A percentile compares a stretch with the other conserved stretches of the same genome.
phyloP scores from a whole-genome alignment of 495 filamentous ascomycete species.

The Recurvomyces mirabilis region DNA sequence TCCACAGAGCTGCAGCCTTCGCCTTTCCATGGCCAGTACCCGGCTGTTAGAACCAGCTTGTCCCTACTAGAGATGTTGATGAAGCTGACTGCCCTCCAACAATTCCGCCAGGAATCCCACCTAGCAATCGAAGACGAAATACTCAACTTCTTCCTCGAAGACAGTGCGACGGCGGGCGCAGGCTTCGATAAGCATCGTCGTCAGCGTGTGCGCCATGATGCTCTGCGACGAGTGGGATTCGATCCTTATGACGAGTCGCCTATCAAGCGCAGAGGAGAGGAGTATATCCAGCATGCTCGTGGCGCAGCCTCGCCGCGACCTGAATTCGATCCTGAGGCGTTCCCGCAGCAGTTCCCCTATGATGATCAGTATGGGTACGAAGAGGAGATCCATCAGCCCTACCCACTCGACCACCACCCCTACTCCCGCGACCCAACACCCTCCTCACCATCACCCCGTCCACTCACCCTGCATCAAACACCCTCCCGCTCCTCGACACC shows the following conservation, averaged over 20 bases:
- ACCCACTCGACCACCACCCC: neutral
- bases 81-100: conserved; percentile 84
- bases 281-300: conserved; percentile 23
- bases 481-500: conserved; percentile 10
- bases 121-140: conserved; percentile 91
- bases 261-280: conserved; percentile 53
- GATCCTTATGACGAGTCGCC: conserved; percentile 71
- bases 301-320: conserved; percentile 5
- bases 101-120: conserved; percentile 90
- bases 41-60: conserved; percentile 63
- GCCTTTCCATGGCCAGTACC: conserved; percentile 30
- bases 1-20: conserved; percentile 16
- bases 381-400: neutral
- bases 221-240: conserved; percentile 73
- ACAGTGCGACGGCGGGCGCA: conserved; percentile 61
- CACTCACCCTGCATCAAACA: conserved; percentile 4
- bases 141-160: conserved; percentile 85
- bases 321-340: neutral
- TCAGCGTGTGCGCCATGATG: conserved; percentile 57
- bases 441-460: conserved; percentile 5
- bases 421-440: neutral
- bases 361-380: conserved; percentile 7
- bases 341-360: neutral
- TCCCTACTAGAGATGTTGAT: conserved; percentile 91
- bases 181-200: conserved; percentile 61